Percentiles rank a stretch among this genome's conserved stretches.
These are phyloP conservation scores for Saposhnikovia divaricata DNA, from an alignment of 129 eudicot species.

Conservation along the genomic window DNA sequence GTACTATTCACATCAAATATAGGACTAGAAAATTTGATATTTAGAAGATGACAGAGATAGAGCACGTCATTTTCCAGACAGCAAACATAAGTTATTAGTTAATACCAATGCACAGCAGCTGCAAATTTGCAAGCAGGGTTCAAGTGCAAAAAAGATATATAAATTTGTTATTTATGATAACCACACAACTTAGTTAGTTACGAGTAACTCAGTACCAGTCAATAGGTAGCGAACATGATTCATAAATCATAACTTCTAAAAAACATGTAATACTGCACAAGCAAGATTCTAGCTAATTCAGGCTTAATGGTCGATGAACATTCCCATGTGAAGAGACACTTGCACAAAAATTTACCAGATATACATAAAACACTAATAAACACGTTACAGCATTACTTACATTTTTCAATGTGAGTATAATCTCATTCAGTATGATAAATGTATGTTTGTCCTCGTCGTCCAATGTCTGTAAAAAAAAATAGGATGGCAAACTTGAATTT, in stretches of 20 bases:
- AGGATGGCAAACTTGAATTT: slow-evolving; percentile 7
- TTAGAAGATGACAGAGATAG: background rate
- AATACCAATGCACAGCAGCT: background rate
- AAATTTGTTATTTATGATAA: background rate
- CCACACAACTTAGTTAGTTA: background rate
- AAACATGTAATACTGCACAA: background rate
- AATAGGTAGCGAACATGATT: background rate
- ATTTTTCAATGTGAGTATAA: slow-evolving; percentile 78
- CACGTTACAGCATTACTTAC: slow-evolving; percentile 42
- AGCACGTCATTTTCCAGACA: background rate
- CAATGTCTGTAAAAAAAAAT: slow-evolving; percentile 37
- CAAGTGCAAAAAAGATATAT: background rate
- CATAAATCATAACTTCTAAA: background rate
- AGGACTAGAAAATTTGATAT: background rate
- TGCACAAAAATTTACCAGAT: background rate
- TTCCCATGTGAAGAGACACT: background rate
- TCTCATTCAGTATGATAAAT: slow-evolving; percentile 81
- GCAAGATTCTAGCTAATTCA: background rate
- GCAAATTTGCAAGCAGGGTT: background rate
- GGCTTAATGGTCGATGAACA: background rate
- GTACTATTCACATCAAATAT: background rate
- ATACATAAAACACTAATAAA: slow-evolving; percentile 1
- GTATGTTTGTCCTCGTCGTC: slow-evolving; percentile 71
- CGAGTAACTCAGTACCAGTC: background rate
- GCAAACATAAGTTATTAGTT: background rate